Base-by-base conservation (phyloP, 805 yeast genomes). In the Candida xyloterini region DNA sequence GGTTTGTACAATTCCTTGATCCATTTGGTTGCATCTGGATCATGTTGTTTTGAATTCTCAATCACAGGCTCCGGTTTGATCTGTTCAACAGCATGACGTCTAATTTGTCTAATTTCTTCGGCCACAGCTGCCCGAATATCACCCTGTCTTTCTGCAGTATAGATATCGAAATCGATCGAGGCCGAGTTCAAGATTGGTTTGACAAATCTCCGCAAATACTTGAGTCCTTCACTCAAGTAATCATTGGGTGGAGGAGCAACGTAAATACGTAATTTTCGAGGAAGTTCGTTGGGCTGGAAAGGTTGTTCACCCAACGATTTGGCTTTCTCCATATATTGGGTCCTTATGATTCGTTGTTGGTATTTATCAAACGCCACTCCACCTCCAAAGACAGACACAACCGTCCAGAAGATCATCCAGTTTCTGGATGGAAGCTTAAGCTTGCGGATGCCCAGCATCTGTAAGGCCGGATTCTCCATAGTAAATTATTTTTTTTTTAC, bases 181-280 rank as follows among this genome's bases (percentile, higher is more conserved):
- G 87, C 83, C 3, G 95, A 73, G 49, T 83, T 85, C 50, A 91
- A 66, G 2, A 90, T 71, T 1, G 99, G 99, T 64, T 91, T 91
- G 48, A 88, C 73, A 56, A 76, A 89, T 38, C 81, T 77, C 49
- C 87, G 75, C 70, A 90, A 87, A 38, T 85, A 74, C 45, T 73
- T 76, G 62, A 84, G 56, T 9, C 91, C 78, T 41, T 79, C 82
- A 29, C 81, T 93, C 34, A 91, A 64, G 51, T 78, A 86, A 59
- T 91, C 97, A 53, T 86, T 85, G 15, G 99, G 98, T 7, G 98
- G 97, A n/a, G 99, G 99, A 0, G 96, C 95, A 41, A 90, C 74
- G 59, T 81, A 90, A 1, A 93, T 79, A 1, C 85, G 78, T 33
- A 93, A 67, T 51, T 81, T 85, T 43, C 99, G 73, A 2, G 96